A percentile compares a stretch with the other conserved stretches of the same genome.
phyloP scores from a whole-genome alignment of 1,139 yeast species.

The Magnusiomyces suaveolens region DNA sequence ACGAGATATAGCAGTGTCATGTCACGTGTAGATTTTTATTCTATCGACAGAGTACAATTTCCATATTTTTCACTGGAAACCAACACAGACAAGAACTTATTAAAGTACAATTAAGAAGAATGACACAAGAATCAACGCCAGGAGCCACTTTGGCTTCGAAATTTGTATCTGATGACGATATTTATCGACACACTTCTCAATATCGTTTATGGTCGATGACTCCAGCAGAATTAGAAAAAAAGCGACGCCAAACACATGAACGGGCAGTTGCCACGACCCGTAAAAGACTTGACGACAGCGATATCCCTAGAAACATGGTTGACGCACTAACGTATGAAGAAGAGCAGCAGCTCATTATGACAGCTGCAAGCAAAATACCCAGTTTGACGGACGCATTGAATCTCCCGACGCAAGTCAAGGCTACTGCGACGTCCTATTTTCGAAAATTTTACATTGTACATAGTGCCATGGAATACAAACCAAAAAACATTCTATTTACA shows the following conservation, averaged over 20 bases:
- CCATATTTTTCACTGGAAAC: too few species aligned
- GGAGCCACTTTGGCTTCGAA: neutral
- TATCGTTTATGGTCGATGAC: slow-evolving; percentile 80
- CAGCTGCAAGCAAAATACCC: slow-evolving; percentile 62
- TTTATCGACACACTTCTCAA: slow-evolving; percentile 81
- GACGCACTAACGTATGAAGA: slow-evolving; percentile 48
- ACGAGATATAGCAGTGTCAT: too few species aligned
- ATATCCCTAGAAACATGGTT: slow-evolving; percentile 6
- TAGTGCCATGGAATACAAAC: slow-evolving; percentile 80
- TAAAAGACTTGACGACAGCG: slow-evolving; percentile 28
- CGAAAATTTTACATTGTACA: slow-evolving; percentile 69
- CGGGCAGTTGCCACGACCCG: slow-evolving; percentile 41
- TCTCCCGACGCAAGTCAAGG: slow-evolving; percentile 57
- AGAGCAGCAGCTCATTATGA: slow-evolving; percentile 55
- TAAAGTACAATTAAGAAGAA: too few species aligned
- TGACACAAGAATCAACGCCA: neutral
- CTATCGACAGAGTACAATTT: too few species aligned
- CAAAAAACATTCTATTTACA: slow-evolving; percentile 69
- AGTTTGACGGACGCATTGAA: slow-evolving; percentile 48
- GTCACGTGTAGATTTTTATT: too few species aligned
- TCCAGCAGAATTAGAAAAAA: slow-evolving; percentile 40
- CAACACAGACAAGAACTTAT: too few species aligned
- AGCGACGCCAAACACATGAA: slow-evolving; percentile 43
- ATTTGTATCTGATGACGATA: slow-evolving; percentile 50
- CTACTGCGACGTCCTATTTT: slow-evolving; percentile 80